Conservation (phyloP, 208 protist genomes). For the Vickermania spadyakhi region DNA sequence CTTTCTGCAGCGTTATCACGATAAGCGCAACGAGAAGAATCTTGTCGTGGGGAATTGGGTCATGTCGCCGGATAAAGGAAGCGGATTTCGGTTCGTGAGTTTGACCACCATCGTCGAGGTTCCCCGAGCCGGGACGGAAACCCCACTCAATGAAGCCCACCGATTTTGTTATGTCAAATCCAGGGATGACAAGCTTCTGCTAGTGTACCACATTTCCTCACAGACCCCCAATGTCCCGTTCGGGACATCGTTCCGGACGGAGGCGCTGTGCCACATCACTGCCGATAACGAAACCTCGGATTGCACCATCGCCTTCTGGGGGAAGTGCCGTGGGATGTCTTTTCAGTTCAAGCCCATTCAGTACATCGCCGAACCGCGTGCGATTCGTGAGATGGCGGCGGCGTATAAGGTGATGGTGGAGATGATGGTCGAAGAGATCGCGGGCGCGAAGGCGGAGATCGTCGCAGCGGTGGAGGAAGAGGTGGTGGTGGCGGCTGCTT, state of each 20-base stretch:
- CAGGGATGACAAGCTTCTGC: slow-evolving; percentile 23
- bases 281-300: slow-evolving; percentile 32
- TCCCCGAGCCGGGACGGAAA: slow-evolving; percentile 41
- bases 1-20: slow-evolving; percentile 68
- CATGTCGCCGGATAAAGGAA: slow-evolving; percentile 59
- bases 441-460: slow-evolving; percentile 3
- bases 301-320: slow-evolving; percentile 57
- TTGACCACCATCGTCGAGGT: slow-evolving; percentile 55
- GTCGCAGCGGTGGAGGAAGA: slow-evolving; percentile 6
- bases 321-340: slow-evolving; percentile 69
- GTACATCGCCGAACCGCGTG: slow-evolving; percentile 55
- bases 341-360: slow-evolving; percentile 57
- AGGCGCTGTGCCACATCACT: slow-evolving; percentile 65
- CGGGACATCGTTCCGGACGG: slow-evolving; percentile 62
- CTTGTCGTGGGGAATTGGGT: slow-evolving; percentile 52
- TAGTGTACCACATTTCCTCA: slow-evolving; percentile 77
- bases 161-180: slow-evolving; percentile 54
- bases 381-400: slow-evolving; percentile 65
- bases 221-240: slow-evolving; percentile 64
- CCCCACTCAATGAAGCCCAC: slow-evolving; percentile 67
- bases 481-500: not conserved
- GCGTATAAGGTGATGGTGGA: slow-evolving; percentile 70
- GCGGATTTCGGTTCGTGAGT: slow-evolving; percentile 55
- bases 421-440: slow-evolving; percentile 62
- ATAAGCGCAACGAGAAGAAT: slow-evolving; percentile 51